These are phyloP conservation scores for Fragaria iinumae DNA, from an alignment of 306 rosid genomes.

Conservation along the genomic window DNA sequence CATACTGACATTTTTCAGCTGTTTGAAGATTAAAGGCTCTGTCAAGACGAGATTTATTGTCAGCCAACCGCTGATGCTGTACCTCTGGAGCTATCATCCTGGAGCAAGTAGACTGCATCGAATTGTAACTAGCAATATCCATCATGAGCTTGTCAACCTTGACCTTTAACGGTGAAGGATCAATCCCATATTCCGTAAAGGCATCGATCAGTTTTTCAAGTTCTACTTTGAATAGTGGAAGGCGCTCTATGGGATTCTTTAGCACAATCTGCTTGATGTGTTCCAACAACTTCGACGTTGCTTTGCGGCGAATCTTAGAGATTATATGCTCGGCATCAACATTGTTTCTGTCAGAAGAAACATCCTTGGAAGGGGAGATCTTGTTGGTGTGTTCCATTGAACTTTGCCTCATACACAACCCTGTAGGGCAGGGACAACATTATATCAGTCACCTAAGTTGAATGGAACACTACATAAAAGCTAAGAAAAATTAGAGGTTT, in stretches of 20 bases:
- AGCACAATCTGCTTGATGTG: background rate
- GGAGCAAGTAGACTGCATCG: background rate
- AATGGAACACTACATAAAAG: background rate
- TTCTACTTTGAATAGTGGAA: background rate
- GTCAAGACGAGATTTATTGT: conserved; percentile 1
- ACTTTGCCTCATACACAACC: background rate
- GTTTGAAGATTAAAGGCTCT: conserved; percentile 1
- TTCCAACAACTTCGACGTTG: conserved; percentile 1
- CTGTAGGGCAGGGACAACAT: background rate
- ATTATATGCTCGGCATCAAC: background rate
- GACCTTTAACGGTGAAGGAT: background rate
- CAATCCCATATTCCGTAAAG: conserved; percentile 1
- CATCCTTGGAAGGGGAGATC: background rate
- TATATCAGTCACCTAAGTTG: background rate
- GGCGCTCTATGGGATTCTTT: background rate
- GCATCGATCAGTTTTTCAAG: background rate
- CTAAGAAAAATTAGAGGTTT: background rate
- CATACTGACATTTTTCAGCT: background rate
- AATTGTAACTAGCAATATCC: background rate
- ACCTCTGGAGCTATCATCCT: background rate
- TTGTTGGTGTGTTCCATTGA: background rate
- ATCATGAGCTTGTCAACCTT: background rate
- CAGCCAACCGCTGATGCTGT: background rate
- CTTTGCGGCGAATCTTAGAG: background rate
- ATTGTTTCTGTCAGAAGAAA: background rate